Evolutionary conservation across 108 stramenopile species (phyloP).

Genomic region (Stephanodiscus triporus): DNA sequence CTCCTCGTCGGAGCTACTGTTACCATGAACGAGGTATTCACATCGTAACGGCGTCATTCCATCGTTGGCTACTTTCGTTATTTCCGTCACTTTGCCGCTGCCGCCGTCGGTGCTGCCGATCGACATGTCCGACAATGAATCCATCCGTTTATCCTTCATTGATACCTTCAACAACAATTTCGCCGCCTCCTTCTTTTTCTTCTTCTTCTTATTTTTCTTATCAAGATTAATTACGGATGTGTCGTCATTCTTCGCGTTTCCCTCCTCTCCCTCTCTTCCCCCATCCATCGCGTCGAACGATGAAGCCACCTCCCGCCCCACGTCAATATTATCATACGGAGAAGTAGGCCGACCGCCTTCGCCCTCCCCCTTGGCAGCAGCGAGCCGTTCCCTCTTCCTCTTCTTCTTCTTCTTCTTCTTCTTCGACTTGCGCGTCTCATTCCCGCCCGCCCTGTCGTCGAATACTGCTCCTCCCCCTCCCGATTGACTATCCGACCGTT

Average conservation of each 20-base stretch:
- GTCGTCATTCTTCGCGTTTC: neutral
- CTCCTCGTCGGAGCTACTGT: neutral
- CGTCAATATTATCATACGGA: neutral
- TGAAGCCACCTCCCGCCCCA: neutral
- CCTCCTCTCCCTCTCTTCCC: neutral
- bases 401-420: constrained; percentile 7
- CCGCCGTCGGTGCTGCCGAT: neutral
- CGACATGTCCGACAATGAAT: constrained; percentile 5
- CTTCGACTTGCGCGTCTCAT: neutral
- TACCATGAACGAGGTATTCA: too few species aligned
- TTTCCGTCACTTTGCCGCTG: neutral
- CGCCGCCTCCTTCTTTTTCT: neutral
- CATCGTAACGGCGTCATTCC: too few species aligned
- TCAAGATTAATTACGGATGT: neutral
- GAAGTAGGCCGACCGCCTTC: neutral
- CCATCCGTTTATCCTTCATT: neutral
- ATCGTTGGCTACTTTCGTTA: too few species aligned
- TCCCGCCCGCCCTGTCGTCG: neutral
- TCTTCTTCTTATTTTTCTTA: neutral
- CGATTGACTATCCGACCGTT: too few species aligned
- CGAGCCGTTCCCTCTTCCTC: constrained; percentile 4
- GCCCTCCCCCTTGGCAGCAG: neutral
- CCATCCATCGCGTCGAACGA: neutral
- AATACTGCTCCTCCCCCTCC: too few species aligned
- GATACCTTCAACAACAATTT: neutral